A percentile compares a stretch with the other conserved stretches of the same genome.
phyloP scores from a whole-genome alignment of 495 filamentous ascomycete species.

The Melanomma pulvis-pyrius region DNA sequence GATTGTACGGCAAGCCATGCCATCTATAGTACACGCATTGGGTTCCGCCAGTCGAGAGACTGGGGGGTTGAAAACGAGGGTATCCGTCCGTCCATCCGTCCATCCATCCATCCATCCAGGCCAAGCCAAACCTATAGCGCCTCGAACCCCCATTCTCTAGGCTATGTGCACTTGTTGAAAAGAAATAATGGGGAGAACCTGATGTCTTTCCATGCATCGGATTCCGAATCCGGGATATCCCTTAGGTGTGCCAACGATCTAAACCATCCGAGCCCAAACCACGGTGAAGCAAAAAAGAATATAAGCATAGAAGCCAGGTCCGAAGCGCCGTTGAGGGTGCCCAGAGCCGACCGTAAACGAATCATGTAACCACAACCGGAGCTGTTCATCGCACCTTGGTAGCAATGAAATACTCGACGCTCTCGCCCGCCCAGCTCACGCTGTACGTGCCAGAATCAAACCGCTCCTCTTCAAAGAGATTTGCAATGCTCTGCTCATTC shows the following conservation, averaged over 20 bases:
- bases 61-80: background rate
- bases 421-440: conserved; percentile 89
- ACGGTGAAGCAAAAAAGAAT: background rate
- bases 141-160: background rate
- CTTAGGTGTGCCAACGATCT: no score
- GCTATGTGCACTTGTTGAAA: background rate
- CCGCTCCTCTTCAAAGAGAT: conserved; percentile 73
- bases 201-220: background rate
- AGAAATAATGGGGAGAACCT: background rate
- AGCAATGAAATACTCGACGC: conserved; percentile 84
- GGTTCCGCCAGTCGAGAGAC: background rate
- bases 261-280: background rate
- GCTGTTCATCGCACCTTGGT: conserved; percentile 59
- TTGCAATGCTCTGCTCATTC: conserved; percentile 74
- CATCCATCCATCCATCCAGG: background rate
- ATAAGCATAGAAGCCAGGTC: background rate
- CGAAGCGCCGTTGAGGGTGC: background rate
- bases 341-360: background rate
- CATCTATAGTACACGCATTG: no score
- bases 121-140: background rate
- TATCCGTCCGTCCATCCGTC: background rate
- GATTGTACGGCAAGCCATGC: no score
- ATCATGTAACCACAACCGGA: background rate
- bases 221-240: background rate
- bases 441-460: conserved; percentile 76